phyloP scores from a whole-genome alignment of 1,139 yeast genomes.

The Kodamaea sp. region DNA sequence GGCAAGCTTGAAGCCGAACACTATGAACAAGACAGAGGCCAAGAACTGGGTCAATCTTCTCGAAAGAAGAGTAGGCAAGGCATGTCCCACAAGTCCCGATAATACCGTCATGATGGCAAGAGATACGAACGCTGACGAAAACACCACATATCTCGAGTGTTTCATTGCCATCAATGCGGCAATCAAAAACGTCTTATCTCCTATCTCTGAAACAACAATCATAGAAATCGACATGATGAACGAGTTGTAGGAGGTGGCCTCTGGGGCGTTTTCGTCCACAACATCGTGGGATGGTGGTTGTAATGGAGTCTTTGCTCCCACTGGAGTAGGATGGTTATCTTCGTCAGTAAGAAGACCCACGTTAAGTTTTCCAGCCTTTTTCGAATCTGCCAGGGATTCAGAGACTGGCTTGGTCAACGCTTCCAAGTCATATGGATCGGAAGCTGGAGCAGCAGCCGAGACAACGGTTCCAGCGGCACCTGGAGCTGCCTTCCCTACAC shows the following conservation, averaged over 20 bases:
- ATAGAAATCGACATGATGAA: constrained; percentile 72
- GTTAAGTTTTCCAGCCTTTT: constrained; percentile 20
- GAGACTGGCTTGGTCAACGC: no score
- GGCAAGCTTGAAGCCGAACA: constrained; percentile 78
- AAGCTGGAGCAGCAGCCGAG: no score
- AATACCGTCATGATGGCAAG: constrained; percentile 86
- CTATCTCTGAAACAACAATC: constrained; percentile 93
- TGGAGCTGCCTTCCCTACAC: no score
- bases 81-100: constrained; percentile 89
- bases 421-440: no score
- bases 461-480: no score
- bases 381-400: no score
- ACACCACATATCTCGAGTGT: constrained; percentile 77
- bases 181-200: constrained; percentile 94
- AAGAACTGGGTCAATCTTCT: constrained; percentile 75
- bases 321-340: constrained; percentile 35
- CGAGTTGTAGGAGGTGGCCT: constrained; percentile 40
- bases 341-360: constrained; percentile 27
- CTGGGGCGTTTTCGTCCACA: constrained; percentile 16
- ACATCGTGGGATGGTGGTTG: constrained; percentile 12
- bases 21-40: constrained; percentile 78
- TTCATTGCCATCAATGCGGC: constrained; percentile 99
- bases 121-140: constrained; percentile 85
- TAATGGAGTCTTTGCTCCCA: constrained; percentile 25
- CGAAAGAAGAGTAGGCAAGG: constrained; percentile 82